phyloP scores from a whole-genome alignment of 257 asterid genomes.

The Fraxinus americana region DNA sequence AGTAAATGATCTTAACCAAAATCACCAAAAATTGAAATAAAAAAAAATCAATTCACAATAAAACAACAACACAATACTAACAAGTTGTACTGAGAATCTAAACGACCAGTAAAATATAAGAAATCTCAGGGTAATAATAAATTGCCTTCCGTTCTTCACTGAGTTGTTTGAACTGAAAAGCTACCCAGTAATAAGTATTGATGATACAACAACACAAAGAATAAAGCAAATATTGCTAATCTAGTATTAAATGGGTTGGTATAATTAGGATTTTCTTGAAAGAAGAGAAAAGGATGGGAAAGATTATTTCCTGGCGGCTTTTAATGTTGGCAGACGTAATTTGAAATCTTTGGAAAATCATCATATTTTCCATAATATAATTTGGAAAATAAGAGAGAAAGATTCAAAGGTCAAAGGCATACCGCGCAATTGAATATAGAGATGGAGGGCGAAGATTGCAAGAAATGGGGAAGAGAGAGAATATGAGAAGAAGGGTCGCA shows the following conservation, averaged over 20 bases:
- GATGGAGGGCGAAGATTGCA: conserved; percentile 44
- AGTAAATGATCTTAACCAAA: conserved; percentile 11
- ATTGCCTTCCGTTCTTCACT: background rate
- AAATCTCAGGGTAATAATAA: background rate
- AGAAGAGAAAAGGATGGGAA: conserved; percentile 17
- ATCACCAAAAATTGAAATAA: conserved; percentile 24
- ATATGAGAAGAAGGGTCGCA: background rate
- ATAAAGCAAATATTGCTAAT: conserved; percentile 21
- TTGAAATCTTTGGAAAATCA: conserved; percentile 26
- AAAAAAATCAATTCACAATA: conserved; percentile 1
- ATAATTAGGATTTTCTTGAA: conserved; percentile 23
- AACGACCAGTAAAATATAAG: conserved; percentile 16
- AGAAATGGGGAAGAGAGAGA: conserved; percentile 40
- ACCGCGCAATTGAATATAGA: background rate
- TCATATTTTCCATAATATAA: conserved; percentile 19
- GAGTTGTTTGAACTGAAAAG: conserved; percentile 14
- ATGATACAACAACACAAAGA: conserved; percentile 18
- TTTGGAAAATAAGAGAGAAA: conserved; percentile 20
- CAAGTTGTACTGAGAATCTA: conserved; percentile 18
- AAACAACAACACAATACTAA: conserved; percentile 6
- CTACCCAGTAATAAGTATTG: conserved; percentile 8
- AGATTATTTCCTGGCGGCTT: conserved; percentile 31
- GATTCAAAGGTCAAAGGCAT: conserved; percentile 63
- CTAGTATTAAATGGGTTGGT: conserved; percentile 30
- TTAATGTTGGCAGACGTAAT: conserved; percentile 30